Evolutionary conservation across 768 basidiomycete species (phyloP).

Genomic region (Cyathus striatus): DNA sequence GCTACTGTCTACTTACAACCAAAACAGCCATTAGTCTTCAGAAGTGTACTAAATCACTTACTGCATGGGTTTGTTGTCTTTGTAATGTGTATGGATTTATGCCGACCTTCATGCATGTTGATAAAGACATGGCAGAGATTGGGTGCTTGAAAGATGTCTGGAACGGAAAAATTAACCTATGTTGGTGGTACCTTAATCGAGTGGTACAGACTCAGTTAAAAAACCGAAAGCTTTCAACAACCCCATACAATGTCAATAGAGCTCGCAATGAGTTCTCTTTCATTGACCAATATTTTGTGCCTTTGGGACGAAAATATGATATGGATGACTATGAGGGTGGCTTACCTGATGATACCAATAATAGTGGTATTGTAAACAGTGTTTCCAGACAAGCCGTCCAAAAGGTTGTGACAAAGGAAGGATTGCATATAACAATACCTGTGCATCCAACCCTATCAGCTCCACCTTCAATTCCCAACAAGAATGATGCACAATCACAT

Average conservation of each 20-base stretch:
- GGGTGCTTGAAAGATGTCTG: neutral
- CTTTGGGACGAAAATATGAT: neutral
- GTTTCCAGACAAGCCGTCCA: too few relatives aligned
- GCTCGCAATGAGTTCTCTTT: conserved; percentile 4
- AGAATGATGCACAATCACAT: neutral
- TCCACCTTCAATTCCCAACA: too few relatives aligned
- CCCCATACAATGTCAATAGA: conserved; percentile 2
- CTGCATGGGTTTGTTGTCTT: neutral
- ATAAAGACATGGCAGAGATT: neutral
- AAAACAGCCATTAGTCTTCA: too few relatives aligned
- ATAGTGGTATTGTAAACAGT: too few relatives aligned
- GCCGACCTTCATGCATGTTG: neutral
- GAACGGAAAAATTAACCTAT: neutral
- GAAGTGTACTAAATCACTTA: neutral
- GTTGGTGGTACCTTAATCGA: conserved; percentile 4
- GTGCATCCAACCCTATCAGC: too few relatives aligned
- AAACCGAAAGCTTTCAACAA: conserved; percentile 5
- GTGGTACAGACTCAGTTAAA: neutral
- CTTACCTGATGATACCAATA: neutral
- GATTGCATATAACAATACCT: too few relatives aligned
- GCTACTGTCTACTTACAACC: conserved; percentile 14
- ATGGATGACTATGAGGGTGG: conserved; percentile 4
- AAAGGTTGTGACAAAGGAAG: too few relatives aligned
- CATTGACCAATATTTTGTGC: conserved; percentile 1
- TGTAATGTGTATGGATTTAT: neutral